A percentile compares a stretch with the other conserved stretches of the same genome.
Evolutionary conservation across 2,329 filamentous ascomycete species (phyloP).

Genomic region (Fusarium guadeloupense): DNA sequence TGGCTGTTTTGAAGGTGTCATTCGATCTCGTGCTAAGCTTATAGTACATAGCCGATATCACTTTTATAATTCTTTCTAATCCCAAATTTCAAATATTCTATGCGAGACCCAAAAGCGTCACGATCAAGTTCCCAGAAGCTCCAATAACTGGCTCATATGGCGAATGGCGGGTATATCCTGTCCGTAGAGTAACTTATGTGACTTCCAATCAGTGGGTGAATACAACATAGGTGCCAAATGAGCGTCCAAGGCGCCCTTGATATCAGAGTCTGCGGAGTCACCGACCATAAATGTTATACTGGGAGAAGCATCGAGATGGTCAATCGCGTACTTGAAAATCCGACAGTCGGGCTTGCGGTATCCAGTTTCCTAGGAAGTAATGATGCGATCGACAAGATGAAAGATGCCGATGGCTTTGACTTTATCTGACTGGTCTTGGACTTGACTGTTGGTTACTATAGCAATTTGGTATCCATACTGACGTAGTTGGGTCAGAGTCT

Average conservation of each 20-base stretch:
- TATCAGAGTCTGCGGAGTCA: constrained; percentile 7
- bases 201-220: neutral
- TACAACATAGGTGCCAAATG: constrained; percentile 4
- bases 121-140: no score
- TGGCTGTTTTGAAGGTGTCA: neutral
- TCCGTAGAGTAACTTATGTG: neutral
- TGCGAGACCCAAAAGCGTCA: no score
- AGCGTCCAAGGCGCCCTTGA: constrained; percentile 10
- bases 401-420: constrained; percentile 3
- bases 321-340: constrained; percentile 4
- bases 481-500: neutral
- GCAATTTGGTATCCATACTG: neutral
- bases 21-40: no score
- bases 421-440: constrained; percentile 1
- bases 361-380: constrained; percentile 13
- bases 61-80: no score
- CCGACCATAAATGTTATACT: constrained; percentile 9
- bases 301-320: neutral
- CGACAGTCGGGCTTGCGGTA: constrained; percentile 1
- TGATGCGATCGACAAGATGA: constrained; percentile 3
- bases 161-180: neutral
- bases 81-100: no score
- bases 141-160: constrained; percentile 1
- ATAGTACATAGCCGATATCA: no score
- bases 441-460: constrained; percentile 10